A percentile compares a stretch with the other conserved stretches of the same genome.
phyloP scores from a whole-genome alignment of 1,284 basidiomycete species.

The Blastosporella zonata region DNA sequence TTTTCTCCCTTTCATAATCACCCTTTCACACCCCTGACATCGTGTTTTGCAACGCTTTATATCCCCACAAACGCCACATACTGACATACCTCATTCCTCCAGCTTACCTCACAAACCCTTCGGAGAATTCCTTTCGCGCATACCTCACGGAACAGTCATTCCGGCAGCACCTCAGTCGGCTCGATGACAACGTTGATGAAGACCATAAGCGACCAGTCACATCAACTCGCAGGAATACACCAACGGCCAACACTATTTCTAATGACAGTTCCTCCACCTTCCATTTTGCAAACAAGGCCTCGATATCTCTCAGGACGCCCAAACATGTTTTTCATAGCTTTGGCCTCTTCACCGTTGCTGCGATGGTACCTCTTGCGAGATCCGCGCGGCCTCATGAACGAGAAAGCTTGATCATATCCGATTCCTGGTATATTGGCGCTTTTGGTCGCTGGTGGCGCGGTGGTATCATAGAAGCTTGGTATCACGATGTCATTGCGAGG shows the following conservation, averaged over 20 bases:
- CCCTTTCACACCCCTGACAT: conserved; percentile 1
- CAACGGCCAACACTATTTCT: conserved; percentile 30
- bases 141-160: conserved; percentile 96
- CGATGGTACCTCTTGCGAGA: conserved; percentile 55
- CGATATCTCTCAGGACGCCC: conserved; percentile 91
- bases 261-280: conserved; percentile 56
- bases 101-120: conserved; percentile 94
- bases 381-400: conserved; percentile 33
- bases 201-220: conserved; percentile 36
- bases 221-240: conserved; percentile 25
- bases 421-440: conserved; percentile 84
- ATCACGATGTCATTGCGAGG: conserved; percentile 59
- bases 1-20: neutral
- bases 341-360: conserved; percentile 83
- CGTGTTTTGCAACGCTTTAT: conserved; percentile 11
- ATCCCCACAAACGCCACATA: conserved; percentile 9
- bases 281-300: conserved; percentile 88
- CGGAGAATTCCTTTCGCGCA: conserved; percentile 87
- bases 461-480: conserved; percentile 68
- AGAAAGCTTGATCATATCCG: conserved; percentile 53
- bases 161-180: conserved; percentile 85
- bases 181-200: conserved; percentile 69
- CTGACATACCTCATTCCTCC: conserved; percentile 19
- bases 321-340: conserved; percentile 84
- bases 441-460: conserved; percentile 89